Percentiles rank a stretch among this genome's conserved stretches.
These are phyloP conservation scores for Lactifluus volemus DNA, from an alignment of 768 basidiomycete genomes.

Conservation along the genomic window DNA sequence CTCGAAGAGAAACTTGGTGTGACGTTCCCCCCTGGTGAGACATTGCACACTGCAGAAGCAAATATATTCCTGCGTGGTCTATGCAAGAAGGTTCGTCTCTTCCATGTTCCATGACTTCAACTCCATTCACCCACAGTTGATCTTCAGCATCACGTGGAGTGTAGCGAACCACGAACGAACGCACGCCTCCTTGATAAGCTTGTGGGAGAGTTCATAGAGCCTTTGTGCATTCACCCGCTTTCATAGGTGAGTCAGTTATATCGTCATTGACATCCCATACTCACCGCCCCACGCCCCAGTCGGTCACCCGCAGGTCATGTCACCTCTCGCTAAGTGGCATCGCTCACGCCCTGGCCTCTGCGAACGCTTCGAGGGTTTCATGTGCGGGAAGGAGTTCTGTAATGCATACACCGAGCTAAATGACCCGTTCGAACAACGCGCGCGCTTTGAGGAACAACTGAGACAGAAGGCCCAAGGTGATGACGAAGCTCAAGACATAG, in stretches of 20 bases:
- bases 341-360: slow-evolving; percentile 94
- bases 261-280: background rate
- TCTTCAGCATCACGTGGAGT: slow-evolving; percentile 85
- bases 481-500: slow-evolving; percentile 95
- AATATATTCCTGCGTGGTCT: slow-evolving; percentile 84
- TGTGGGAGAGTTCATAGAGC: slow-evolving; percentile 97
- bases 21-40: slow-evolving; percentile 89
- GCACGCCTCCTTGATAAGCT: slow-evolving; percentile 97
- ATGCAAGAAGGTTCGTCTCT: slow-evolving; percentile 60
- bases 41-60: slow-evolving; percentile 77
- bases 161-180: slow-evolving; percentile 92
- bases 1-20: slow-evolving; percentile 88
- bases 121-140: background rate
- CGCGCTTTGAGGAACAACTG: slow-evolving; percentile 93
- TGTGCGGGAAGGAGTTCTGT: slow-evolving; percentile 97
- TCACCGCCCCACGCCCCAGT: slow-evolving; percentile 35
- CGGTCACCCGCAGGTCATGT: slow-evolving; percentile 99
- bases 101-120: background rate
- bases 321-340: slow-evolving; percentile 97
- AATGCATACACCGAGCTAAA: slow-evolving; percentile 99
- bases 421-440: slow-evolving; percentile 93
- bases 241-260: slow-evolving; percentile 57
- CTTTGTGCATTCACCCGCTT: slow-evolving; percentile 93
- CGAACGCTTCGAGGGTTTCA: slow-evolving; percentile 97
- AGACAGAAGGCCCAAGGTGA: slow-evolving; percentile 94